These are phyloP conservation scores for Saturnispora serradocipensis DNA, from an alignment of 805 yeast genomes.

Conservation along the genomic window DNA sequence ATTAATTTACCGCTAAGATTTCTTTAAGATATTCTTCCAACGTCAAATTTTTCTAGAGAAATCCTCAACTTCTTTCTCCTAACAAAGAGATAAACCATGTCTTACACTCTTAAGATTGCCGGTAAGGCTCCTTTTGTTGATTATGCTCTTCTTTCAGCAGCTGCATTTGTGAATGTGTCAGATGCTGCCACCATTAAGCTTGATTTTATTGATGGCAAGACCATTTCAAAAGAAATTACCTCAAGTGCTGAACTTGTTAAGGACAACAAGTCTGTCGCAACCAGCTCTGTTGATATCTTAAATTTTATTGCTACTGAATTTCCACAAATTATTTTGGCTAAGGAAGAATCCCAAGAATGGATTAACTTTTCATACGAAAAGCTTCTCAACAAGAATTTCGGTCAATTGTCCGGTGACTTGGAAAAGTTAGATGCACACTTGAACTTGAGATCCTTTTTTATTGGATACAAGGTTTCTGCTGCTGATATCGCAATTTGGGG, in stretches of 20 bases:
- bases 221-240: constrained; percentile 34
- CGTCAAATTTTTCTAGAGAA: background rate
- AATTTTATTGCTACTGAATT: constrained; percentile 40
- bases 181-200: constrained; percentile 45
- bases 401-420: constrained; percentile 66
- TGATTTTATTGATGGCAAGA: constrained; percentile 66
- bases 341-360: constrained; percentile 49
- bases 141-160: constrained; percentile 70
- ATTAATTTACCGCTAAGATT: background rate
- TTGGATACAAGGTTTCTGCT: constrained; percentile 55
- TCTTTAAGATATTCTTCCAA: background rate
- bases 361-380: constrained; percentile 55
- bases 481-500: constrained; percentile 94
- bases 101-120: constrained; percentile 55
- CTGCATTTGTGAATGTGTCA: constrained; percentile 55
- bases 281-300: constrained; percentile 38
- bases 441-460: constrained; percentile 72
- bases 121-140: constrained; percentile 82
- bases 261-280: constrained; percentile 34
- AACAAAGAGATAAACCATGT: constrained; percentile 17
- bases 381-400: constrained; percentile 77
- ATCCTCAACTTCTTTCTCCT: background rate
- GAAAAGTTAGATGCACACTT: constrained; percentile 76
- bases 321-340: constrained; percentile 35
- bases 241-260: constrained; percentile 36